phyloP scores from a whole-genome alignment of 306 rosid genomes.

The Cucumis melo region DNA sequence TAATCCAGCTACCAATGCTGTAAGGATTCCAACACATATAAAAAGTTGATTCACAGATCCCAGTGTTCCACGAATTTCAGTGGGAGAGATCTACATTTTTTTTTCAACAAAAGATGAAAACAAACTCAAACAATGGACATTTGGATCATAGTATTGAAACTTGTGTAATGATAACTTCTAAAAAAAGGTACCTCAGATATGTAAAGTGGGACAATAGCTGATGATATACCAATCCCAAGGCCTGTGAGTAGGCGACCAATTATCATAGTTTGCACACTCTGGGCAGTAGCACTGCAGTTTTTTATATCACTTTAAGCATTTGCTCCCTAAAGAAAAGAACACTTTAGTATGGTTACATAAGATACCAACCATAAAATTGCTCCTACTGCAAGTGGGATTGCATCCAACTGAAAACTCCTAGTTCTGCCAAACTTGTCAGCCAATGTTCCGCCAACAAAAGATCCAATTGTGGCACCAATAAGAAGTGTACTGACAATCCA shows the following conservation, averaged over 20 bases:
- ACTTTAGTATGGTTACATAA: neutral
- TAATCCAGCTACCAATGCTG: slow-evolving; percentile 74
- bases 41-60: slow-evolving; percentile 88
- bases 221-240: slow-evolving; percentile 81
- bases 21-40: slow-evolving; percentile 83
- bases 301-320: neutral
- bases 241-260: slow-evolving; percentile 88
- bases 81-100: slow-evolving; percentile 67
- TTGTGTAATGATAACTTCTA: neutral
- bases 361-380: slow-evolving; percentile 61
- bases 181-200: slow-evolving; percentile 67
- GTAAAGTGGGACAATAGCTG: slow-evolving; percentile 90
- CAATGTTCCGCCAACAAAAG: slow-evolving; percentile 82
- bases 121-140: neutral
- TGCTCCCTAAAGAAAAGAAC: slow-evolving; percentile 7
- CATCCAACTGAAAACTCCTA: slow-evolving; percentile 78
- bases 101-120: slow-evolving; percentile 3
- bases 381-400: slow-evolving; percentile 70
- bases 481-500: slow-evolving; percentile 84
- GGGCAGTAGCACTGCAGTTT: slow-evolving; percentile 73
- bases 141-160: neutral
- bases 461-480: slow-evolving; percentile 85
- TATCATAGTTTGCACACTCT: slow-evolving; percentile 82
- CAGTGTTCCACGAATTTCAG: slow-evolving; percentile 87
- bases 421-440: slow-evolving; percentile 94